Percentiles rank a stretch among this genome's conserved stretches.
These are phyloP conservation scores for Fusarium sacchari DNA, from an alignment of 2,329 filamentous ascomycete species.

Conservation along the genomic window DNA sequence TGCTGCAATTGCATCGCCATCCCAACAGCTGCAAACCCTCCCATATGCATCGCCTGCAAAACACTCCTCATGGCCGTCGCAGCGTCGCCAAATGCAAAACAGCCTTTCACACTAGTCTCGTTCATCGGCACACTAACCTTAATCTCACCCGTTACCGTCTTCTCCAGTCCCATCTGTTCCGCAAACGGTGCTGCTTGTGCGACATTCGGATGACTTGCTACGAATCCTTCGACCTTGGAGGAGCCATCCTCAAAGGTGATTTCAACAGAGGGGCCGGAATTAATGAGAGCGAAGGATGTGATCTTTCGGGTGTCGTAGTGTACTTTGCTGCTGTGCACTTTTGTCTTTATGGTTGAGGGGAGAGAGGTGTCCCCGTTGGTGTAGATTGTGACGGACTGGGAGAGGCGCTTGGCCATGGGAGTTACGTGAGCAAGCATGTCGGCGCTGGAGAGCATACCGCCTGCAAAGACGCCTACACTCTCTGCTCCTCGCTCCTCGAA, in stretches of 20 bases:
- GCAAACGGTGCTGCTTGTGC: constrained; percentile 54
- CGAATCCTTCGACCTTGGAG: constrained; percentile 51
- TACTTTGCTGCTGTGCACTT: constrained; percentile 48
- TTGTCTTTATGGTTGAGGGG: constrained; percentile 40
- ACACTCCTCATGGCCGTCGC: constrained; percentile 46
- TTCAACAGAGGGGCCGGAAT: constrained; percentile 43
- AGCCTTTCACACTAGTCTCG: constrained; percentile 60
- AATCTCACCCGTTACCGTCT: constrained; percentile 55
- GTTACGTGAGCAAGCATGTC: constrained; percentile 52
- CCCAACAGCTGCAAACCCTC: constrained; percentile 43
- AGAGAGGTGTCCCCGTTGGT: constrained; percentile 57
- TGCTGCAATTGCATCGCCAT: constrained; percentile 41
- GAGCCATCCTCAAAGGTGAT: constrained; percentile 55
- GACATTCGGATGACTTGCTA: constrained; percentile 52
- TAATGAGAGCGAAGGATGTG: constrained; percentile 43
- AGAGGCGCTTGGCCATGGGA: constrained; percentile 56
- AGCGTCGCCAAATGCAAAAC: constrained; percentile 65
- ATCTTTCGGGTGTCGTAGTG: constrained; percentile 51
- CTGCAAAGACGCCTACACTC: constrained; percentile 59
- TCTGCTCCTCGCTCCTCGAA: constrained; percentile 63
- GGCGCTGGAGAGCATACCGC: constrained; percentile 46
- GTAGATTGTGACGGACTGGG: constrained; percentile 59
- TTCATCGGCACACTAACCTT: constrained; percentile 56
- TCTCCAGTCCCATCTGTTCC: constrained; percentile 56
- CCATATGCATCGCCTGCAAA: constrained; percentile 44